Conservation (phyloP, 2,329 filamentous ascomycete genomes). For the Colletotrichum cuscutae region DNA sequence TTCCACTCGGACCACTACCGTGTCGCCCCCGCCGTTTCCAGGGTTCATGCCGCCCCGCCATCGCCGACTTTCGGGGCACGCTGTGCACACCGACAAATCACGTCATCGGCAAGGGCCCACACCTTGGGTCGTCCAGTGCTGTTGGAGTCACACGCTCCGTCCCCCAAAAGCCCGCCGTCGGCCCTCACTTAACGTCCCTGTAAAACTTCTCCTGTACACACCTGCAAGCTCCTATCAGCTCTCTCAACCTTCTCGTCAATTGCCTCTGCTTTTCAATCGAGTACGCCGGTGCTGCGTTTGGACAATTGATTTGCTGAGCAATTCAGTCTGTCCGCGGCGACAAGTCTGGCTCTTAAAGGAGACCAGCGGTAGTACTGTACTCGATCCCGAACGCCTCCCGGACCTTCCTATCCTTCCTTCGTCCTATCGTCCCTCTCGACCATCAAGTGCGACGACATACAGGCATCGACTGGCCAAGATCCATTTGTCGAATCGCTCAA, state of each 20-base stretch:
- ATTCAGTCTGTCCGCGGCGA: conserved; percentile 36
- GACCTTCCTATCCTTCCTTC: not conserved
- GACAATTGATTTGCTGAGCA: conserved; percentile 36
- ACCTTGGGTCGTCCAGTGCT: not conserved
- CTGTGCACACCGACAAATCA: conserved; percentile 32
- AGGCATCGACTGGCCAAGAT: not conserved
- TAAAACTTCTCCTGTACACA: conserved; percentile 15
- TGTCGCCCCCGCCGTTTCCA: not conserved
- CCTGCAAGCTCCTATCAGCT: not conserved
- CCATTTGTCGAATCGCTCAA: not conserved
- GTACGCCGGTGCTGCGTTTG: conserved; percentile 37
- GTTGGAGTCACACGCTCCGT: conserved; percentile 4
- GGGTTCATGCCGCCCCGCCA: conserved; percentile 13
- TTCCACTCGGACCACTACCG: not conserved
- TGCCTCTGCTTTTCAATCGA: conserved; percentile 29
- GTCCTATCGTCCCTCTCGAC: not conserved
- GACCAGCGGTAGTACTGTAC: conserved; percentile 37
- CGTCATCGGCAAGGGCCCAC: conserved; percentile 31
- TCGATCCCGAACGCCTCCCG: conserved; percentile 10
- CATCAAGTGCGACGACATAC: not conserved
- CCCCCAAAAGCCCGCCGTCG: conserved; percentile 31
- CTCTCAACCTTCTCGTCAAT: not conserved
- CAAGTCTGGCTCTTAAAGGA: conserved; percentile 36
- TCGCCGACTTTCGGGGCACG: conserved; percentile 30
- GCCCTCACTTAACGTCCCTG: conserved; percentile 1